A percentile compares a stretch with the other conserved stretches of the same genome.
phyloP scores from a whole-genome alignment of 148 eudicot species.

The Rhododendron simsii region DNA sequence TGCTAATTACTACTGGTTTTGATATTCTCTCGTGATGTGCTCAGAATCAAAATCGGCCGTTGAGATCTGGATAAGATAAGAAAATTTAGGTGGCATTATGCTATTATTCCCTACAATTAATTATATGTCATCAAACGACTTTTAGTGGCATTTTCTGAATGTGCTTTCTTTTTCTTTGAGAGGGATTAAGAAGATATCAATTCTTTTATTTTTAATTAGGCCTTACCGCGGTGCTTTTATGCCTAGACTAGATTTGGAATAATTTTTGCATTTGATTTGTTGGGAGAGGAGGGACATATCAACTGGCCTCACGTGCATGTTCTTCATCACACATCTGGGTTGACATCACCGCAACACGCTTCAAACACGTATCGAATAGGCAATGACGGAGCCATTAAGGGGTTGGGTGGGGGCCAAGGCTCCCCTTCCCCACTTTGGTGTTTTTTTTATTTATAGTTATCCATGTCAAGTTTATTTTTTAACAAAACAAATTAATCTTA shows the following conservation, averaged over 20 bases:
- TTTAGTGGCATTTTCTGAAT: neutral
- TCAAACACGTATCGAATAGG: neutral
- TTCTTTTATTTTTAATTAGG: neutral
- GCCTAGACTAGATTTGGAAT: neutral
- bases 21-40: neutral
- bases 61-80: neutral
- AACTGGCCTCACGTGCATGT: neutral
- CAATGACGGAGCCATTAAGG: neutral
- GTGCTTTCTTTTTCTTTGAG: neutral
- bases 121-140: neutral
- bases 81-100: neutral
- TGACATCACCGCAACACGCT: neutral
- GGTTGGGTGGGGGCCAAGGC: no score
- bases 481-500: no score
- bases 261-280: neutral
- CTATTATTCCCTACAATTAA: neutral
- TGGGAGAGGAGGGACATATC: neutral
- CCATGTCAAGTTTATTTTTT: no score
- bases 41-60: neutral
- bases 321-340: neutral
- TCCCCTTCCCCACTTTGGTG: no score
- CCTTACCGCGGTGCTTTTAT: neutral
- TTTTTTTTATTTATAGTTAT: no score
- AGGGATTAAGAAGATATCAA: neutral
- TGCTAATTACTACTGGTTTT: neutral